Evolutionary conservation across 2,329 filamentous ascomycete genomes (phyloP).

Genomic region (Fusarium praegraminearum): DNA sequence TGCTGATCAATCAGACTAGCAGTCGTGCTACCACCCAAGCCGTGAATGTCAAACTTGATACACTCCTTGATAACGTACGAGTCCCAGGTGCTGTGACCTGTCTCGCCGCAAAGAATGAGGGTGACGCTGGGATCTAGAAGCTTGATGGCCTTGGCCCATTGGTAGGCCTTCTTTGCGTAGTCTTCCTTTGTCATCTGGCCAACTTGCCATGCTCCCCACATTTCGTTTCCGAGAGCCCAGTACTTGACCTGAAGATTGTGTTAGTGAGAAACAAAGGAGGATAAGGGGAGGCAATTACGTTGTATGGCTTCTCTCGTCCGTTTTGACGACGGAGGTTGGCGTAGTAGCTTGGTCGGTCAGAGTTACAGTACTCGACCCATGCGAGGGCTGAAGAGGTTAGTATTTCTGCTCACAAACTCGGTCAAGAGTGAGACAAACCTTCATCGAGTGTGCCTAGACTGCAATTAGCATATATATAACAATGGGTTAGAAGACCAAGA

Average conservation of each 20-base stretch:
- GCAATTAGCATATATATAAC: neutral
- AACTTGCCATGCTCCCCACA: conserved; percentile 76
- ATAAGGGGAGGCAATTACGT: conserved; percentile 48
- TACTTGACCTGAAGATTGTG: conserved; percentile 70
- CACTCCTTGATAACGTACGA: conserved; percentile 78
- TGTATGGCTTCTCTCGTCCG: conserved; percentile 81
- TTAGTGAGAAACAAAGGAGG: neutral
- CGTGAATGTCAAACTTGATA: conserved; percentile 57
- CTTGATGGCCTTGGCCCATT: conserved; percentile 79
- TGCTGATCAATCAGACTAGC: conserved; percentile 78
- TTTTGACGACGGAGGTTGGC: conserved; percentile 83
- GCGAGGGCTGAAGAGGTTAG: conserved; percentile 62
- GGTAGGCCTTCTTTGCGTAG: conserved; percentile 75
- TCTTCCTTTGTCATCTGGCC: conserved; percentile 76
- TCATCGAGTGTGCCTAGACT: conserved; percentile 55
- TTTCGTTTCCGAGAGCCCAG: conserved; percentile 86
- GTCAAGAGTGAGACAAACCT: conserved; percentile 38
- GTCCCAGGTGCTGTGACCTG: conserved; percentile 78
- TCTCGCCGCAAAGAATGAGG: conserved; percentile 81
- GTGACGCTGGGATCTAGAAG: conserved; percentile 76
- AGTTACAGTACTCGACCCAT: conserved; percentile 91
- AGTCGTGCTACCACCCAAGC: conserved; percentile 50
- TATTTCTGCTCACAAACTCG: neutral
- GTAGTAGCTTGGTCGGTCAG: conserved; percentile 80
- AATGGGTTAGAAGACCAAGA: neutral